Conservation (phyloP, 352 stramenopile genomes). For the Thraustochytrium striatum region DNA sequence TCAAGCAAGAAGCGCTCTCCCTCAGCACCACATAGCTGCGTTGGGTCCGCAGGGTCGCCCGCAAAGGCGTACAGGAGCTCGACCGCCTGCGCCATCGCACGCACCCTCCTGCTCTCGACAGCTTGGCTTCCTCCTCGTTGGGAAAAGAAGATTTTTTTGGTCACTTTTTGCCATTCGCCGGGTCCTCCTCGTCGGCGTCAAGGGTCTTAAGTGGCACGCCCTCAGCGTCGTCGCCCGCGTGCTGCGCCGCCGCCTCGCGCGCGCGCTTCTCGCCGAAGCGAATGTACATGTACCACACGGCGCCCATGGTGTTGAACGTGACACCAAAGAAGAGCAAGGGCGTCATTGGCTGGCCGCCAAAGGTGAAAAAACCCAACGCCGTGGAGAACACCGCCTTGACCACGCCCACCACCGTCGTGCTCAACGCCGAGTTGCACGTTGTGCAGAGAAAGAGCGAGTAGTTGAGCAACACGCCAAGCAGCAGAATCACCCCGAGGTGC, state of each 20-base stretch:
- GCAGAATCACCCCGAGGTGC: background rate
- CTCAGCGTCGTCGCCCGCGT: background rate
- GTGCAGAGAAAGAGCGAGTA: constrained; percentile 1
- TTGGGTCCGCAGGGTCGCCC: background rate
- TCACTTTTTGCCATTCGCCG: background rate
- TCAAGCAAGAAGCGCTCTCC: background rate
- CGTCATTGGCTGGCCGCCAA: background rate
- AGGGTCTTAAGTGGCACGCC: background rate
- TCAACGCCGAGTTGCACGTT: constrained; percentile 2
- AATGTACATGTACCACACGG: background rate
- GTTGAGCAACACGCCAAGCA: background rate
- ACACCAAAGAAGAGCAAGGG: background rate
- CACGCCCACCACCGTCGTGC: background rate
- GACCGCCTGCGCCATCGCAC: background rate
- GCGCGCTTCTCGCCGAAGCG: too few relatives aligned
- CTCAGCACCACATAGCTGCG: background rate
- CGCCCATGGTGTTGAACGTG: background rate
- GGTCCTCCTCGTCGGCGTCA: background rate
- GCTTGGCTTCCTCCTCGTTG: background rate
- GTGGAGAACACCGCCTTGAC: background rate
- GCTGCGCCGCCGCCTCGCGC: background rate
- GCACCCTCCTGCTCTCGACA: background rate
- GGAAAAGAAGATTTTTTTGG: background rate
- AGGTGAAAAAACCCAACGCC: background rate
- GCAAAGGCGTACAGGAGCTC: background rate